Conservation (phyloP, 371 early-diverging fungal species). For the Mucor mucedo region DNA sequence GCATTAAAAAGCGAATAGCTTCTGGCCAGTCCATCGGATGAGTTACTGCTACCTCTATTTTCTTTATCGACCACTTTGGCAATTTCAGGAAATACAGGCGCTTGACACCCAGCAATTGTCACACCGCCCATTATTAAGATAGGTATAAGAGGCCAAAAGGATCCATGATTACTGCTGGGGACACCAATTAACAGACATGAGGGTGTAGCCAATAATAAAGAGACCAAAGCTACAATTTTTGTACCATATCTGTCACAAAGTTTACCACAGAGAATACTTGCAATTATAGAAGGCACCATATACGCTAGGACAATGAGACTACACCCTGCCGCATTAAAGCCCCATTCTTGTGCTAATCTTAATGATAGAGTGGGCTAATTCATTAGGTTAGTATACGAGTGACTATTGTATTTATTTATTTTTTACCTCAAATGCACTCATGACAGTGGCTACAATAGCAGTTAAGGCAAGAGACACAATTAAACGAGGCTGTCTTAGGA, state of each 20-base stretch:
- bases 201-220: constrained; percentile 35
- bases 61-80: constrained; percentile 41
- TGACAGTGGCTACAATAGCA: constrained; percentile 38
- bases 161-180: constrained; percentile 30
- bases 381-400: too few relatives aligned
- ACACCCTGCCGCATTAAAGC: constrained; percentile 57
- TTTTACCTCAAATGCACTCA: constrained; percentile 53
- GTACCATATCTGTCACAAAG: constrained; percentile 51
- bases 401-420: neutral
- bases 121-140: constrained; percentile 38
- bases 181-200: constrained; percentile 39
- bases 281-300: constrained; percentile 50
- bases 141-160: constrained; percentile 44
- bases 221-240: constrained; percentile 43
- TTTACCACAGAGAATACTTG: constrained; percentile 50
- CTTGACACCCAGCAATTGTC: constrained; percentile 48
- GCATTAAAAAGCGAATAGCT: constrained; percentile 53
- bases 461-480: constrained; percentile 41
- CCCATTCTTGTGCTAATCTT: constrained; percentile 59
- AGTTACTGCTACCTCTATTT: constrained; percentile 29
- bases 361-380: constrained; percentile 61
- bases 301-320: constrained; percentile 65
- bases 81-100: constrained; percentile 51
- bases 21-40: constrained; percentile 41
- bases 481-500: constrained; percentile 35